phyloP scores from a whole-genome alignment of 2,329 filamentous ascomycete genomes.

The Didymella segeticola region DNA sequence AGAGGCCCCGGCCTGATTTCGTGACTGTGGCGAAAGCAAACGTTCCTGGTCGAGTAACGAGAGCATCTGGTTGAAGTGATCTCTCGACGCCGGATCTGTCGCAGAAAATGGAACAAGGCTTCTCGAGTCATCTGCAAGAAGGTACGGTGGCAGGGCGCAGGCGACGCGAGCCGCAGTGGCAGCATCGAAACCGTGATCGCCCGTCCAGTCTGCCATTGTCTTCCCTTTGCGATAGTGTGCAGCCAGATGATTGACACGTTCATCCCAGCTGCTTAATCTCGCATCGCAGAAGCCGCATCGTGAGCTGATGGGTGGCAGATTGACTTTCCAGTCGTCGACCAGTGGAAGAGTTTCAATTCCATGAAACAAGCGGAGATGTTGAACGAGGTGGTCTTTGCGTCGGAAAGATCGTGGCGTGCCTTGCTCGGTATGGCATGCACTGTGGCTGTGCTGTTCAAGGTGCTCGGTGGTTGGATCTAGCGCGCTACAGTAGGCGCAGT shows the following conservation, averaged over 20 bases:
- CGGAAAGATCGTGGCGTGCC: constrained; percentile 35
- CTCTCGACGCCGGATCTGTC: constrained; percentile 33
- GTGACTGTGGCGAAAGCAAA: not conserved
- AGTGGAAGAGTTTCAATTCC: constrained; percentile 42
- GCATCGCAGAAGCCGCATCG: constrained; percentile 36
- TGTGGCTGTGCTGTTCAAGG: constrained; percentile 30
- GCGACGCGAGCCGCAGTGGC: constrained; percentile 52
- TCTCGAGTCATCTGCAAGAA: constrained; percentile 52
- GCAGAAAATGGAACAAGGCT: constrained; percentile 53
- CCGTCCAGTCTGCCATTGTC: constrained; percentile 38
- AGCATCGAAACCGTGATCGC: constrained; percentile 37
- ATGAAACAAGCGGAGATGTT: constrained; percentile 37
- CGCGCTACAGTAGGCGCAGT: constrained; percentile 17
- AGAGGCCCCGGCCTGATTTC: not conserved
- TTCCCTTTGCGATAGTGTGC: constrained; percentile 34
- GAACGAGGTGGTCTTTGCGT: constrained; percentile 38
- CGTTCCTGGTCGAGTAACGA: constrained; percentile 16
- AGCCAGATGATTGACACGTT: constrained; percentile 34
- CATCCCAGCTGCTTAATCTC: constrained; percentile 28
- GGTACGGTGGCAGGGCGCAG: constrained; percentile 55
- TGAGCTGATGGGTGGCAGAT: constrained; percentile 29
- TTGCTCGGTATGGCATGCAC: constrained; percentile 26
- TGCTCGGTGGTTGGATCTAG: constrained; percentile 13
- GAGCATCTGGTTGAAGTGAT: constrained; percentile 30
- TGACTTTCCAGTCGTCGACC: constrained; percentile 33